Evolutionary conservation across 192 early-diverging fungal genomes (phyloP).

Genomic region (Diversispora epigaea): DNA sequence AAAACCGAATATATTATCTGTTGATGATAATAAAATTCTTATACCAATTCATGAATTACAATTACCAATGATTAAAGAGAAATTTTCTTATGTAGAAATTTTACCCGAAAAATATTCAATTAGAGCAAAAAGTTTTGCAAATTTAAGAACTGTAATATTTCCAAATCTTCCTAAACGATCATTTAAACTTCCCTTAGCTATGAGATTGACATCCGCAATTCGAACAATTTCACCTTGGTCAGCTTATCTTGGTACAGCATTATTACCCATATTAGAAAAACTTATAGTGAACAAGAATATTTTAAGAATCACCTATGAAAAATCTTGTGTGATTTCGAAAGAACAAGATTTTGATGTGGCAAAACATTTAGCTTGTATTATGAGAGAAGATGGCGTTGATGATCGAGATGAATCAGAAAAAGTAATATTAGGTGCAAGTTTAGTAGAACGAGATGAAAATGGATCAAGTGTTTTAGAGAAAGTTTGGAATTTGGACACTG

Average conservation of each 20-base stretch:
- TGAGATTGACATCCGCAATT: constrained; percentile 62
- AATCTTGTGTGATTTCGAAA: constrained; percentile 50
- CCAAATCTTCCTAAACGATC: constrained; percentile 38
- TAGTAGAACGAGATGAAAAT: constrained; percentile 47
- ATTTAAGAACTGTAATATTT: constrained; percentile 57
- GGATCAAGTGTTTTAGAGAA: constrained; percentile 44
- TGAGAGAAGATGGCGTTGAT: constrained; percentile 53
- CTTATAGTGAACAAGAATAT: constrained; percentile 39
- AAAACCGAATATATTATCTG: constrained; percentile 20
- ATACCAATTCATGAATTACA: constrained; percentile 64
- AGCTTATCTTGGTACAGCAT: constrained; percentile 55
- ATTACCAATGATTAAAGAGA: constrained; percentile 52
- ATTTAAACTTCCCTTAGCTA: constrained; percentile 60
- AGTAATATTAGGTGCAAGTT: constrained; percentile 55
- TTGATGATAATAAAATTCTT: constrained; percentile 38
- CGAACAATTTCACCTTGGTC: constrained; percentile 69
- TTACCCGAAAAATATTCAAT: constrained; percentile 42
- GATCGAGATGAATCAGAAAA: constrained; percentile 42
- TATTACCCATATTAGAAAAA: constrained; percentile 50
- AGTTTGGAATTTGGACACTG: constrained; percentile 49
- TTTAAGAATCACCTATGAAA: constrained; percentile 54
- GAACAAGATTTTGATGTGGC: constrained; percentile 58
- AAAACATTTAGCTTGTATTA: constrained; percentile 61
- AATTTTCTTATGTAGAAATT: constrained; percentile 46
- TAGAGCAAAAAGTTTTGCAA: constrained; percentile 52